Percentiles rank a stretch among this genome's conserved stretches.
phyloP scores from a whole-genome alignment of 2,329 filamentous ascomycete species.

The Sclerotinia subarctica region DNA sequence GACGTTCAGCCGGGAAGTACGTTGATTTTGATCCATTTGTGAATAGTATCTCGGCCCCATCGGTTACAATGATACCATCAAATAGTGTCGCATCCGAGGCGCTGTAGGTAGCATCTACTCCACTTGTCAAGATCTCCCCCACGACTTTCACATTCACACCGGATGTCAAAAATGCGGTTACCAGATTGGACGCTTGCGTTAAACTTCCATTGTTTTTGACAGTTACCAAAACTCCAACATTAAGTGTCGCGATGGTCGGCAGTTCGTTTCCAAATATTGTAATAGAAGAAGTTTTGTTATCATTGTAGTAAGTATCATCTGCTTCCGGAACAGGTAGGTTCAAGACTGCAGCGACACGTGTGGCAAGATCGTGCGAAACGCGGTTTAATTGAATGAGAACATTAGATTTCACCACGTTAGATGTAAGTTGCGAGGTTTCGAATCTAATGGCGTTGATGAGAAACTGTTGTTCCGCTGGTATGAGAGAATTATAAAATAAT shows the following conservation, averaged over 20 bases:
- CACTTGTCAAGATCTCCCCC: conserved; percentile 53
- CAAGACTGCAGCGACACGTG: conserved; percentile 60
- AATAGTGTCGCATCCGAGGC: conserved; percentile 60
- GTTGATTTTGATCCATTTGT: conserved; percentile 44
- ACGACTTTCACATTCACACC: conserved; percentile 59
- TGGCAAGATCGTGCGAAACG: conserved; percentile 64
- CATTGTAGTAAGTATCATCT: conserved; percentile 64
- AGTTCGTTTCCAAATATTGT: conserved; percentile 58
- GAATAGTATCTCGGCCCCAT: conserved; percentile 55
- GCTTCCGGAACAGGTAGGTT: conserved; percentile 56
- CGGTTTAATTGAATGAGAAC: conserved; percentile 67
- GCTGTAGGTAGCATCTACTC: conserved; percentile 63
- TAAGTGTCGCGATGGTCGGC: conserved; percentile 58
- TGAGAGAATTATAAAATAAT: conserved; percentile 71
- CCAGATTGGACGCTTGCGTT: conserved; percentile 49
- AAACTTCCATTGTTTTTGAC: conserved; percentile 39
- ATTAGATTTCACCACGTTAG: conserved; percentile 57
- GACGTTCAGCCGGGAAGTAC: conserved; percentile 62
- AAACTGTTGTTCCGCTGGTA: conserved; percentile 64
- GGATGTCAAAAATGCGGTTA: conserved; percentile 45
- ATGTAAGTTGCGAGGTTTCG: conserved; percentile 60
- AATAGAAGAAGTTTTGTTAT: conserved; percentile 61
- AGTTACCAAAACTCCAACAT: conserved; percentile 57
- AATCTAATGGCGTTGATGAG: conserved; percentile 71
- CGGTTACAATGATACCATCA: conserved; percentile 59